Percentiles rank a stretch among this genome's conserved stretches.
These are phyloP conservation scores for Colletotrichum endophyticum DNA, from an alignment of 2,329 filamentous ascomycete species.

Conservation along the genomic window DNA sequence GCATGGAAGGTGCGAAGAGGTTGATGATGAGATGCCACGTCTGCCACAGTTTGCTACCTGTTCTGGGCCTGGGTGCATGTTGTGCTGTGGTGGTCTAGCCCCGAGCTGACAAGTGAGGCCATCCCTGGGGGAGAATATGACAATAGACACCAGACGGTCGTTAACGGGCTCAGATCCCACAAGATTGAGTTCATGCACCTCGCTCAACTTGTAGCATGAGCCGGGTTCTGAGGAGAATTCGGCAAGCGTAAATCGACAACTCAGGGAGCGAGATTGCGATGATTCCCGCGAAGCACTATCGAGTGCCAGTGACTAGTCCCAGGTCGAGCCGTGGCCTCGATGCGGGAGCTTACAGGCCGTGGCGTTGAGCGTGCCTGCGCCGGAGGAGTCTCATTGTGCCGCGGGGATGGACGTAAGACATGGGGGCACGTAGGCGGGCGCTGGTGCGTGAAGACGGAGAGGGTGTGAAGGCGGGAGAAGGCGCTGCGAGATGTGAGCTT, in stretches of 20 bases:
- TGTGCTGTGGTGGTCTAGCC: not conserved
- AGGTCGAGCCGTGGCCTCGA: not conserved
- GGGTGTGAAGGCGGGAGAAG: not conserved
- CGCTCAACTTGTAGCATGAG: not conserved
- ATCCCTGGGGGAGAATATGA: not conserved
- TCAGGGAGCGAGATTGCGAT: not conserved
- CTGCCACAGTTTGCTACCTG: not conserved
- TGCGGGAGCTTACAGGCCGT: not conserved
- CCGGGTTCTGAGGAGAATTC: not conserved
- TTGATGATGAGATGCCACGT: not conserved
- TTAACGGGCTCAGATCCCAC: not conserved
- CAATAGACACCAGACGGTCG: not conserved
- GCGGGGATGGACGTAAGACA: not conserved
- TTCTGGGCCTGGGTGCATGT: not conserved
- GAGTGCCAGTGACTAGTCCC: not conserved
- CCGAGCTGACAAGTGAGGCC: not conserved
- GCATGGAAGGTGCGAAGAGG: not conserved
- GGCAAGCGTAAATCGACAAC: not conserved
- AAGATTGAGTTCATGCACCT: constrained; percentile 3
- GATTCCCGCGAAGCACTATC: not conserved
- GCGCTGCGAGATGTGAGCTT: not conserved
- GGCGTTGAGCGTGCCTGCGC: not conserved
- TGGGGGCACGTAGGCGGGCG: not conserved
- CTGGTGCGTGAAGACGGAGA: not conserved
- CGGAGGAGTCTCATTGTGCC: not conserved